A percentile compares a stretch with the other conserved stretches of the same genome.
Evolutionary conservation across 2,329 filamentous ascomycete species (phyloP).

Genomic region (Exophiala sp.): DNA sequence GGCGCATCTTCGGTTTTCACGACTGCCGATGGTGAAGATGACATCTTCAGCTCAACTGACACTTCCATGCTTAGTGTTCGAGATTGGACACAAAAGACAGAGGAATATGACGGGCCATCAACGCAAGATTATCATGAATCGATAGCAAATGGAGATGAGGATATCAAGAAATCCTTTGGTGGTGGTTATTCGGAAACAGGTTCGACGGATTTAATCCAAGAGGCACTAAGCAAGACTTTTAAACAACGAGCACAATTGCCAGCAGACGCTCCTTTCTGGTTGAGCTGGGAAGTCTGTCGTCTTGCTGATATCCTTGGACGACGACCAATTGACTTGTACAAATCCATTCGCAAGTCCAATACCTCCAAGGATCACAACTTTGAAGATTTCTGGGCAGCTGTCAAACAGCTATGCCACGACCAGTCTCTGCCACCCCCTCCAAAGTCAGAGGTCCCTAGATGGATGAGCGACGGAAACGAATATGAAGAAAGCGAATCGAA

Average conservation of each 20-base stretch:
- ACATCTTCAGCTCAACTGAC: conserved; percentile 1
- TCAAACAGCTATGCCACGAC: conserved; percentile 3
- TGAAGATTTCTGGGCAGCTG: conserved; percentile 3
- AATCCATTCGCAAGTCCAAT: neutral
- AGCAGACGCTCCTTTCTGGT: conserved; percentile 11
- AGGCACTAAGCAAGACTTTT: conserved; percentile 38
- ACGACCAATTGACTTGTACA: conserved; percentile 9
- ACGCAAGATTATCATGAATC: conserved; percentile 18
- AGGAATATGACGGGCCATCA: conserved; percentile 18
- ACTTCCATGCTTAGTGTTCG: conserved; percentile 9
- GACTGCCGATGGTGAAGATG: neutral
- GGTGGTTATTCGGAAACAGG: neutral
- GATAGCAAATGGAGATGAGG: conserved; percentile 10
- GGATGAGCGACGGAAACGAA: conserved; percentile 3
- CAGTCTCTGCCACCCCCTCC: neutral
- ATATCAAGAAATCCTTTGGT: conserved; percentile 12
- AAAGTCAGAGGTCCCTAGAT: conserved; percentile 5
- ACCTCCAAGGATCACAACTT: neutral
- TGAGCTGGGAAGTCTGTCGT: conserved; percentile 17
- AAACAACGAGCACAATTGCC: conserved; percentile 21
- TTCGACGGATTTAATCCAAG: conserved; percentile 16
- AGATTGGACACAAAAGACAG: neutral
- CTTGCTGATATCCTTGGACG: conserved; percentile 2
- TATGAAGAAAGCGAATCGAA: conserved; percentile 21
- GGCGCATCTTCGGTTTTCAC: conserved; percentile 17